These are phyloP conservation scores for Hypericum androsaemum DNA, from an alignment of 345 rosid species.

Conservation along the genomic window DNA sequence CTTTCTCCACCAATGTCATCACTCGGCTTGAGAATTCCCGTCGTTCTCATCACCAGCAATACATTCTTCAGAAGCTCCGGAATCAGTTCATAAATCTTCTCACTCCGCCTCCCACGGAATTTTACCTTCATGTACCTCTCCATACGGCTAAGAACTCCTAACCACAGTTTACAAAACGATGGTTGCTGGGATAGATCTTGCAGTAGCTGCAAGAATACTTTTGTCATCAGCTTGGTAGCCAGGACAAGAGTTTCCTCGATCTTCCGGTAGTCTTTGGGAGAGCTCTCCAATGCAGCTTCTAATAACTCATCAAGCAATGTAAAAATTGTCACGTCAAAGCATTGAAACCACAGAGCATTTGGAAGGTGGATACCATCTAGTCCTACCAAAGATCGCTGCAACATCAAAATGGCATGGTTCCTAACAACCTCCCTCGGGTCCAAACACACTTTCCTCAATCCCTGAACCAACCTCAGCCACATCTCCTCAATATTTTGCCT, in stretches of 20 bases:
- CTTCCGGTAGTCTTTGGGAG: conserved; percentile 38
- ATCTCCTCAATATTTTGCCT: conserved; percentile 57
- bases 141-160: conserved; percentile 48
- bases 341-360: conserved; percentile 49
- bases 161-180: conserved; percentile 59
- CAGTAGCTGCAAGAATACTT: conserved; percentile 46
- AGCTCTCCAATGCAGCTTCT: conserved; percentile 26
- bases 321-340: conserved; percentile 50
- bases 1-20: conserved; percentile 55
- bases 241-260: conserved; percentile 56
- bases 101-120: conserved; percentile 47
- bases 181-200: conserved; percentile 49
- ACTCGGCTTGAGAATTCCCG: conserved; percentile 44
- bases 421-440: conserved; percentile 66
- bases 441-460: conserved; percentile 41
- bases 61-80: conserved; percentile 67
- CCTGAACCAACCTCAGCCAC: conserved; percentile 66
- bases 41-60: conserved; percentile 55
- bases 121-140: conserved; percentile 50
- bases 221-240: conserved; percentile 49
- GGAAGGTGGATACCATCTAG: conserved; percentile 44
- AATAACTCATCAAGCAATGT: conserved; percentile 47
- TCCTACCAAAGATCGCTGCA: conserved; percentile 39
- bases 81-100: conserved; percentile 45
- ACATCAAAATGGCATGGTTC: conserved; percentile 49